Conservation (phyloP, 257 asterid genomes). For the Leonotis leonurus region DNA sequence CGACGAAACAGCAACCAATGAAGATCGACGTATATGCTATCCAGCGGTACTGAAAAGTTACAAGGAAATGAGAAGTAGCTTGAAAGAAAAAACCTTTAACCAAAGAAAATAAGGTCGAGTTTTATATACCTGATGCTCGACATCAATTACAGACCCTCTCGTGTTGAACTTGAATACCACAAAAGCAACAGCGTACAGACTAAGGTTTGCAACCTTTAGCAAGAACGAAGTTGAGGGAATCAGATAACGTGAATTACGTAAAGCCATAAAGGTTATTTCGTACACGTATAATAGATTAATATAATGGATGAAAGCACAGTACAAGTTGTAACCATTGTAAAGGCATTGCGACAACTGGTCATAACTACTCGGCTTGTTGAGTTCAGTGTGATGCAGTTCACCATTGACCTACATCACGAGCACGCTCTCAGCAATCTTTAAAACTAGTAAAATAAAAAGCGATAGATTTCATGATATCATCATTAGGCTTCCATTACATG, state of each 20-base stretch:
- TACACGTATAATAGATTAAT: background rate
- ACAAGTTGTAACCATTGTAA: slow-evolving; percentile 67
- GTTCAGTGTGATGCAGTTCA: slow-evolving; percentile 89
- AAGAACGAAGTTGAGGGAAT: background rate
- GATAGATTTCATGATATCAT: background rate
- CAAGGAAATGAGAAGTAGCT: slow-evolving; percentile 18
- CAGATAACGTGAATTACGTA: background rate
- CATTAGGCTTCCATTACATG: slow-evolving; percentile 51
- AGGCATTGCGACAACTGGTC: slow-evolving; percentile 96
- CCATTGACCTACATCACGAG: slow-evolving; percentile 85
- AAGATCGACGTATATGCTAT: slow-evolving; percentile 72
- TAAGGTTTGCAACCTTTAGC: slow-evolving; percentile 77
- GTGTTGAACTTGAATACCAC: slow-evolving; percentile 48
- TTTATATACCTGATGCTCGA: slow-evolving; percentile 60
- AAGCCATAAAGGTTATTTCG: background rate
- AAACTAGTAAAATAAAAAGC: background rate
- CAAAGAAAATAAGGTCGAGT: background rate
- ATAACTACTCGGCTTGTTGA: slow-evolving; percentile 86
- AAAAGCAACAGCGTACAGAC: slow-evolving; percentile 77
- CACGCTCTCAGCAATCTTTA: too few species aligned
- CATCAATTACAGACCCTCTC: slow-evolving; percentile 33
- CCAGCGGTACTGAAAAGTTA: slow-evolving; percentile 71
- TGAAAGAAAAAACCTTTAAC: background rate
- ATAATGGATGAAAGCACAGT: slow-evolving; percentile 6
- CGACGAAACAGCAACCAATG: slow-evolving; percentile 74